phyloP scores from a whole-genome alignment of 1,284 basidiomycete species.

The Malassezia psittaci region DNA sequence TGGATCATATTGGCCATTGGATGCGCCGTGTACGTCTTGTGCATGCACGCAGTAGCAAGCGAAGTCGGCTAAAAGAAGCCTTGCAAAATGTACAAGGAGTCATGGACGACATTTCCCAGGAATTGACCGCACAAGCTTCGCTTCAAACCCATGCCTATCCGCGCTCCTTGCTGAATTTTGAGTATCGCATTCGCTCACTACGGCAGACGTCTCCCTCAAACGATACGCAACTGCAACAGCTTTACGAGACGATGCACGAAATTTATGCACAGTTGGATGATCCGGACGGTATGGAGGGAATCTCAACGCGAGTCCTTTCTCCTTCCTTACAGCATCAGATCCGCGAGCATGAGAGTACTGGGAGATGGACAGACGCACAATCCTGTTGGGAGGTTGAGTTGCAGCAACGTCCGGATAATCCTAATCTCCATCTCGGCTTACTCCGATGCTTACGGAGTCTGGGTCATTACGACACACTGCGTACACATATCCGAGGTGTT shows the following conservation, averaged over 20 bases:
- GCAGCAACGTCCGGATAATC: constrained; percentile 77
- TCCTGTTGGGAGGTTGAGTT: constrained; percentile 99
- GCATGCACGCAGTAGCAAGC: constrained; percentile 18
- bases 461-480: constrained; percentile 92
- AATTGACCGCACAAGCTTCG: constrained; percentile 83
- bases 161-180: constrained; percentile 86
- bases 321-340: constrained; percentile 94
- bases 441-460: constrained; percentile 83
- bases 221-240: constrained; percentile 52
- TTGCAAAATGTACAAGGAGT: constrained; percentile 60
- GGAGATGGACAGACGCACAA: constrained; percentile 94
- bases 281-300: constrained; percentile 98
- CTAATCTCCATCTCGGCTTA: constrained; percentile 79
- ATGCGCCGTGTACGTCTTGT: constrained; percentile 53
- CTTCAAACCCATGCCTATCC: constrained; percentile 89
- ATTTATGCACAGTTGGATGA: constrained; percentile 95
- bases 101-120: constrained; percentile 70
- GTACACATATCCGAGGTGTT: constrained; percentile 88
- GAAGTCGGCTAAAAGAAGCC: constrained; percentile 23
- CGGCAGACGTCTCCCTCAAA: background rate
- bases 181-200: constrained; percentile 52
- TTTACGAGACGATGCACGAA: constrained; percentile 86
- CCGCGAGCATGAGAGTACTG: constrained; percentile 92
- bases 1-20: constrained; percentile 92
- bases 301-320: constrained; percentile 76